Evolutionary conservation across 208 protist genomes (phyloP), one percentile per base, ranked within the genome.

Genomic region (Zelonia costaricensis): DNA sequence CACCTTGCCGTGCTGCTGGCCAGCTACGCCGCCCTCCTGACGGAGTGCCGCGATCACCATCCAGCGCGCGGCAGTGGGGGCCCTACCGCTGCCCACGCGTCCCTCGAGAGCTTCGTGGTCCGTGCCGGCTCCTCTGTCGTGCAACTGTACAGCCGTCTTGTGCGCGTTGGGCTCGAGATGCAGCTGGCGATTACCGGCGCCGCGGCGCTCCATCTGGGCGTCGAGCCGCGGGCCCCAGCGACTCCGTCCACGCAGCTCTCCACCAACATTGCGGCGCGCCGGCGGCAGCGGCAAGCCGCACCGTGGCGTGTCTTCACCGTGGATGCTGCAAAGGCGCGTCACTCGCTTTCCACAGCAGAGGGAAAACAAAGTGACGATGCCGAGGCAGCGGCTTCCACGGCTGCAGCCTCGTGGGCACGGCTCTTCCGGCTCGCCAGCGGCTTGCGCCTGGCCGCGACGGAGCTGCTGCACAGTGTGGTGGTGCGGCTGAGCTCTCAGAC

Each of bases 401-500:
- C 7, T 33, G 30, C 25, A 4, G 53, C 23, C 28, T 18, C 20
- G 42, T 74, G 68, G 68, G 33, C 35, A 15, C 53, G 30, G 2
- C 60, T 68, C 18, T 31, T 57, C n/a, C 49, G 65, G 4, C 35
- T 69, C 15, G 67, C 57, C 58, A 39, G 66, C 16, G 46, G 47
- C 27, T 25, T 66, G 13, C 64, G 65, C 15, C 48, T 73, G 1
- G 46, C 43, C 1, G 62, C 59, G 30, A 35, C 31, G 7, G 52
- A 73, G 42, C 25, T 40, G 10, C 36, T 78, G 16, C 62, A 78
- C 65, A 48, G 55, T 15, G 60, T 46, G 9, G 61, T 73, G 9
- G 27, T 67, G 23, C 52, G 59, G 13, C 33, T 44, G 16, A 31
- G 52, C 33, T 40, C 18, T 4, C 18, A 16, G n/a, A 28, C 15